A percentile compares a stretch with the other conserved stretches of the same genome.
Conservation (phyloP, 2,329 filamentous ascomycete species). For the Exophiala sp. region DNA sequence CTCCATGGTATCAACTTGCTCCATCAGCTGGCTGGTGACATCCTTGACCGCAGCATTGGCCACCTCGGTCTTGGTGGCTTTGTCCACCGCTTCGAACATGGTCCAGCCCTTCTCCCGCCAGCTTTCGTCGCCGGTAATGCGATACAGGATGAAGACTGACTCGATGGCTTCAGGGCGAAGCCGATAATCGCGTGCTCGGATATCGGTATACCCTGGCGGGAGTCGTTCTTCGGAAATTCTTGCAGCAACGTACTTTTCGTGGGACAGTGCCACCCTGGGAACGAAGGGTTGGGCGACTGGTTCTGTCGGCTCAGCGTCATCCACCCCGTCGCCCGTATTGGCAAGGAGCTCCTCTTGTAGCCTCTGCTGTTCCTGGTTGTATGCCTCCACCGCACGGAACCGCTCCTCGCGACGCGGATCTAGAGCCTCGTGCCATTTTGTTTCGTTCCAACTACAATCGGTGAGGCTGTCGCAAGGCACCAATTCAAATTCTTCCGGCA, state of each 20-base stretch:
- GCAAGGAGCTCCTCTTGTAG: constrained; percentile 16
- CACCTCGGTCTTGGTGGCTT: constrained; percentile 55
- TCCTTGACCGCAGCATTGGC: constrained; percentile 63
- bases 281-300: constrained; percentile 11
- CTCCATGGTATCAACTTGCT: constrained; percentile 59
- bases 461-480: constrained; percentile 44
- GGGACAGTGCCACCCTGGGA: constrained; percentile 32
- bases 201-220: constrained; percentile 39
- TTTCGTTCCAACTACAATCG: constrained; percentile 51
- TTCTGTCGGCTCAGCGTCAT: background rate
- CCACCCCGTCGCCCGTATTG: background rate
- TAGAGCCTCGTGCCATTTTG: constrained; percentile 43
- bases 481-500: constrained; percentile 55
- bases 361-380: constrained; percentile 24
- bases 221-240: constrained; percentile 41
- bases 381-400: constrained; percentile 23
- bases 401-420: constrained; percentile 33
- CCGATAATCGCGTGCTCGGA: constrained; percentile 37
- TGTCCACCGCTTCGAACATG: constrained; percentile 63
- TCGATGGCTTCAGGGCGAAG: constrained; percentile 68
- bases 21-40: constrained; percentile 49
- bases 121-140: constrained; percentile 60
- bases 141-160: constrained; percentile 71
- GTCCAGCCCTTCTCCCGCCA: constrained; percentile 66
- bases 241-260: constrained; percentile 37